Conservation (phyloP, 2,329 filamentous ascomycete species). For the Fusarium sp. region DNA sequence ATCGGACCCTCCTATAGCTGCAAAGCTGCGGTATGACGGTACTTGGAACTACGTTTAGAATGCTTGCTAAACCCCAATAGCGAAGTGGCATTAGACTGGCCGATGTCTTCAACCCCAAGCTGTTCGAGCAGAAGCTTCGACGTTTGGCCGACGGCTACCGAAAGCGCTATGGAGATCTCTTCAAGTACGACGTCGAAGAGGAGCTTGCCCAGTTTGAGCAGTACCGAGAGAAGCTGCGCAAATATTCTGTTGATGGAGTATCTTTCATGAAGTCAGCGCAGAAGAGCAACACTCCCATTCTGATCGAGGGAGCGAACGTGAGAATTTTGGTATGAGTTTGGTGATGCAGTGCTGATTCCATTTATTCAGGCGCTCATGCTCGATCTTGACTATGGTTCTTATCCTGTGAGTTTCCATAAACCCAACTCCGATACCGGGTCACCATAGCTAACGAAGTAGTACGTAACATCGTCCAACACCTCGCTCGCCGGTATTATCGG, state of each 20-base stretch:
- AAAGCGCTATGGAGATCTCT: background rate
- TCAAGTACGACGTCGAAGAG: background rate
- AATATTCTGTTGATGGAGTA: background rate
- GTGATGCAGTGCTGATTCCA: background rate
- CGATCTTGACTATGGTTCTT: constrained; percentile 66
- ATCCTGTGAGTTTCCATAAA: constrained; percentile 42
- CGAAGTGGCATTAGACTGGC: background rate
- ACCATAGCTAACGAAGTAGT: constrained; percentile 35
- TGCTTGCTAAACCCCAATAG: background rate
- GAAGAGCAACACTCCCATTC: background rate
- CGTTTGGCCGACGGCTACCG: background rate
- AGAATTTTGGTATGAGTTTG: accelerated
- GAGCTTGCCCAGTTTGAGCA: background rate
- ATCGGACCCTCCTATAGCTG: background rate
- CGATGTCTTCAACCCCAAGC: background rate
- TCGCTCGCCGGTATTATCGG: constrained; percentile 65
- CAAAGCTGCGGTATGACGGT: background rate
- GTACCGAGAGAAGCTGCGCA: background rate
- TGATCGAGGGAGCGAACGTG: background rate
- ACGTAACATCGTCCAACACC: constrained; percentile 69
- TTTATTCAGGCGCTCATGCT: constrained; percentile 65
- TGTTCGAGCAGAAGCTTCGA: background rate
- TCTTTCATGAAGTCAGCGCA: background rate
- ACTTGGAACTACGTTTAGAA: background rate
- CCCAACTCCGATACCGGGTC: constrained; percentile 2